Evolutionary conservation across 805 yeast species (phyloP), one percentile per base, ranked within the genome.

Genomic region (Metschnikowia continentalis): DNA sequence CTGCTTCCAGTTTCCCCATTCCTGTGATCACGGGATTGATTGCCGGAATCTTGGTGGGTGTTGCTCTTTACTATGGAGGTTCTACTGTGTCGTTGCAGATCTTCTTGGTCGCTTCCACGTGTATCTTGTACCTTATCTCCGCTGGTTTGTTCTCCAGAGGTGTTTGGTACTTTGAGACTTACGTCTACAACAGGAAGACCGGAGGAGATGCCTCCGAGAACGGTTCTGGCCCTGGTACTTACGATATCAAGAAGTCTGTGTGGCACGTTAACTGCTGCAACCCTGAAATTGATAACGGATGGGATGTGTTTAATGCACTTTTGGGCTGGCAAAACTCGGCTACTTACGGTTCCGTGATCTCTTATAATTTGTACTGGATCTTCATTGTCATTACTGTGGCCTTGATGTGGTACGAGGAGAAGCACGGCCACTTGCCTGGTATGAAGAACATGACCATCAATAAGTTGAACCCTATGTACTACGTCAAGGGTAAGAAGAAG

Each of bases 241-340:
- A 92, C 71, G 85, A 92, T 69, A 81, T 92, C 62, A 63, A 75
- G 44, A 79, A 79, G 63, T 71, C 86, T 13, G 97, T 92, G 30
- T 92, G 96, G 91, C 98, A 92, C 72, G 94, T 92, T 54, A 90
- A 92, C 78, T 92, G 97, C 75, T 92, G 97, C 76, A 90, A 91
- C 71, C 97, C 97, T 36, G 92, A 86, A 69, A 76, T 78, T 53
- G 92, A 87, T 70, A 84, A 87, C 60, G 97, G 97, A 75, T 92
- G 97, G 97, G 97, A 90, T 80, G 84, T 92, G 54, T 92, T 92
- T 79, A 92, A 92, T 65, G 88, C 97, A 30, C 70, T 92, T 50
- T 76, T 92, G 56, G 98, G 98, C 55, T 92, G 98, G 98, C 96
- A 90, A 75, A 92, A 92, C 72, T 81, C 96, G 48, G 97, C 96